phyloP scores from a whole-genome alignment of 139 green algal species.

The Penium margaritaceum region DNA sequence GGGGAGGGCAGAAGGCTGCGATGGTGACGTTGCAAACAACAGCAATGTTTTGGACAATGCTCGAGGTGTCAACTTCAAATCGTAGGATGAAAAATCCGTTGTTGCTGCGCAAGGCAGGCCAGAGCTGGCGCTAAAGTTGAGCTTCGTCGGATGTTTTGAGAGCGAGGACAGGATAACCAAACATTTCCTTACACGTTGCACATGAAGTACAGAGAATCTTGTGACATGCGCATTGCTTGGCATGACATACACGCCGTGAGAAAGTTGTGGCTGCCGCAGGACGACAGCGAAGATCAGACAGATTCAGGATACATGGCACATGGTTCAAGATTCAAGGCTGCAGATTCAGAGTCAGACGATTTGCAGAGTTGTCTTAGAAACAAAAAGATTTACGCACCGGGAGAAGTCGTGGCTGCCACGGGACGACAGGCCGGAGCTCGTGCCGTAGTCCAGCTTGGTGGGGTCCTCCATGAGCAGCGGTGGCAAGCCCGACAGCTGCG shows the following conservation, averaged over 20 bases:
- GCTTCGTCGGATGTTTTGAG: too few species aligned
- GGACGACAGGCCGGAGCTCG: conserved; percentile 2
- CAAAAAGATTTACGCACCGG: not conserved
- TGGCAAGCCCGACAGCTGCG: conserved; percentile 22
- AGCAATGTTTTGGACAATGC: too few species aligned
- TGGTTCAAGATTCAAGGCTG: not conserved
- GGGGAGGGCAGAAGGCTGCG: too few species aligned
- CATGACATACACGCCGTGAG: not conserved
- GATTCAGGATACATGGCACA: not conserved
- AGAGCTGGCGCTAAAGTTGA: too few species aligned
- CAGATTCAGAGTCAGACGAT: not conserved
- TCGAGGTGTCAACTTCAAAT: too few species aligned
- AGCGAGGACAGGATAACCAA: too few species aligned
- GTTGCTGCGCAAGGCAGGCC: too few species aligned
- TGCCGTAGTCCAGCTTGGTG: conserved; percentile 15
- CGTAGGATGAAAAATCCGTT: too few species aligned
- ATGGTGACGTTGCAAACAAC: too few species aligned
- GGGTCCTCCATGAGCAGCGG: conserved; percentile 29
- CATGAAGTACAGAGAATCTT: too few species aligned
- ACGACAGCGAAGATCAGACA: not conserved
- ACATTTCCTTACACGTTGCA: too few species aligned
- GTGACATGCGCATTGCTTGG: too few species aligned
- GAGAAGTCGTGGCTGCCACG: conserved; percentile 1
- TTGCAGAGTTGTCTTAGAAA: not conserved
- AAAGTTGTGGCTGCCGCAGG: not conserved